Evolutionary conservation across 1,284 basidiomycete species (phyloP).

Genomic region (Trichosporon ovoides): DNA sequence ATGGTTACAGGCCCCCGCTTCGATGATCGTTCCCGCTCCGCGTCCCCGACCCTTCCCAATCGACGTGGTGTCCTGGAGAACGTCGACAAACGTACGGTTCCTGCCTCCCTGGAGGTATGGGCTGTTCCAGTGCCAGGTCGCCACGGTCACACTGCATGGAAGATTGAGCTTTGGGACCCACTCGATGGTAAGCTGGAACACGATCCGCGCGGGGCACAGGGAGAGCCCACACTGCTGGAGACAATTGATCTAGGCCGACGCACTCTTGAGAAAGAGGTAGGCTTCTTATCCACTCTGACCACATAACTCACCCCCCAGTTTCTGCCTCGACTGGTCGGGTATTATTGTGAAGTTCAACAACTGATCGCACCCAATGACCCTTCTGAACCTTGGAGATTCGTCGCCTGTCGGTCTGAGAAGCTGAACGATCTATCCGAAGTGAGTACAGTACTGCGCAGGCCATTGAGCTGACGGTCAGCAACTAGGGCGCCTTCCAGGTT

Average conservation of each 20-base stretch:
- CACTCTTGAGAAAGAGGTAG: constrained; percentile 27
- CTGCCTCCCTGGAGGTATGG: neutral
- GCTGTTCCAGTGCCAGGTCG: neutral
- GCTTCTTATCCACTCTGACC: constrained; percentile 11
- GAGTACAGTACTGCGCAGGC: neutral
- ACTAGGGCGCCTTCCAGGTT: constrained; percentile 26
- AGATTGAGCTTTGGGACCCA: neutral
- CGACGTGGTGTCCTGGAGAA: neutral
- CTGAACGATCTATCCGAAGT: constrained; percentile 14
- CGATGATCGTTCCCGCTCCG: constrained; percentile 22
- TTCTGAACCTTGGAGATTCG: constrained; percentile 25
- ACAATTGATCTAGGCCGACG: constrained; percentile 19
- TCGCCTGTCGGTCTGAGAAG: constrained; percentile 15
- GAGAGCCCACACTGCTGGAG: neutral
- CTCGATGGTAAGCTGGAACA: neutral
- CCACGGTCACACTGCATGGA: neutral
- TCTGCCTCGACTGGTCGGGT: constrained; percentile 27
- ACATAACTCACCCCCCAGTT: constrained; percentile 26
- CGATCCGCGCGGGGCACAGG: neutral
- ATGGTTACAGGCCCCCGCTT: constrained; percentile 26
- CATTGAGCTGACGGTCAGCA: constrained; percentile 19
- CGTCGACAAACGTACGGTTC: constrained; percentile 2
- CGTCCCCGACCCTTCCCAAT: constrained; percentile 9
- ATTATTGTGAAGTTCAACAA: constrained; percentile 29
- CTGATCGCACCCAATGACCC: constrained; percentile 9